Evolutionary conservation across 208 protist species (phyloP), one percentile per base, ranked within the genome.

Genomic region (Leishmania lainsoni): DNA sequence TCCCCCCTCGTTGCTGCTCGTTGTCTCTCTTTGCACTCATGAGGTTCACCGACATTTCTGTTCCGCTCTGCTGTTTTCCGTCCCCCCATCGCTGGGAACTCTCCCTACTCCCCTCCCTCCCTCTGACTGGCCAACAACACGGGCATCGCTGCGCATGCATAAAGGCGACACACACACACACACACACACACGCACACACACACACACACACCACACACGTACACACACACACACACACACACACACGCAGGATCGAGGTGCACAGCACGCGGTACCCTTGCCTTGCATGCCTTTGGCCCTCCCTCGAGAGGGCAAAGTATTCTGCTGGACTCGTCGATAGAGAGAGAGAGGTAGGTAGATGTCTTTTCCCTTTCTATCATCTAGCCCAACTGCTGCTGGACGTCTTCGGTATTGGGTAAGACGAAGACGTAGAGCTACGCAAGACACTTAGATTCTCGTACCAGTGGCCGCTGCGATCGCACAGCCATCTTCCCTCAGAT

Each of bases 1-100:
- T 6, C 42, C 42, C 42, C 42, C 42, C 42, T 45, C 42, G 2
- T 45, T 45, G 42, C 42, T 3, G 3, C 35, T 45, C 42, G 42
- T 45, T 45, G 42, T 4, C 42, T 45, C 42, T 45, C 58, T 63
- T 29, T 63, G 58, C 22, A 63, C 26, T 14, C 58, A 29, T 63
- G 58, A 63, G 6, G 26, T 0, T 29, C 58, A 32, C 58, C 42
- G 42, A 29, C 58, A 63, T 63, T 39, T 79, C 48, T 48, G 45
- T 35, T 66, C 51, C 32, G 59, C 70, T 56, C 77, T 73, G 58
- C 26, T 56, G 32, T 73, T 39, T 73, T 39, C 32, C 26, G 58
- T 22, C 3, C 58, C 58, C 26, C 29, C 58, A 63, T 63, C 58
- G 58, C 58, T 63, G 26, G 58, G 42, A 45, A 0, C 42, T 45